Conservation (phyloP, 768 basidiomycete genomes). For the Leccinum longicurvipes region DNA sequence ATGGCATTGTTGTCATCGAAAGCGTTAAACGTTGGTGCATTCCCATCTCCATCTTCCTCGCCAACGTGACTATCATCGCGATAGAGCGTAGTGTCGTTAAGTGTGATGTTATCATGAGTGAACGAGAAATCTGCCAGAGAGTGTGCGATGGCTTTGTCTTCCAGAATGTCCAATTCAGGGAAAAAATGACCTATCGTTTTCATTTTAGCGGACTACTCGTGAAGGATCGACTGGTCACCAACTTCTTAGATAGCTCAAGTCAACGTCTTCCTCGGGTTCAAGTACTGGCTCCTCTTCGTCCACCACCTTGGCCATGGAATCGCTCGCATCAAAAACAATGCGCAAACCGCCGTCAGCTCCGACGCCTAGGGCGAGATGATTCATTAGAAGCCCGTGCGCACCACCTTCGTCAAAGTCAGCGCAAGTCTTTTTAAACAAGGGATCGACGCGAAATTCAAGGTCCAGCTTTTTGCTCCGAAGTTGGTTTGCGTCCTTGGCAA, state of each 20-base stretch:
- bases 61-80: conserved; percentile 46
- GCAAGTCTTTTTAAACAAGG: conserved; percentile 95
- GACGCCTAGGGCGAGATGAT: conserved; percentile 78
- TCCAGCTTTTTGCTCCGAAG: conserved; percentile 91
- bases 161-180: conserved; percentile 60
- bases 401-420: conserved; percentile 99
- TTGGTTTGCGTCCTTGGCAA: conserved; percentile 82
- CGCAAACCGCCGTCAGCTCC: conserved; percentile 79
- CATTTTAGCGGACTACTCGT: conserved; percentile 5
- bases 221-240: conserved; percentile 20
- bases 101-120: conserved; percentile 55
- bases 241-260: conserved; percentile 64
- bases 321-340: conserved; percentile 95
- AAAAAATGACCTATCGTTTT: conserved; percentile 59
- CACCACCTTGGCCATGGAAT: conserved; percentile 74
- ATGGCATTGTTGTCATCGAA: conserved; percentile 30
- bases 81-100: conserved; percentile 63
- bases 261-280: conserved; percentile 68
- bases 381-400: conserved; percentile 94
- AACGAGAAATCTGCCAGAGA: conserved; percentile 84
- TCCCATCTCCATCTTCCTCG: conserved; percentile 35
- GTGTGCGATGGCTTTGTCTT: conserved; percentile 73
- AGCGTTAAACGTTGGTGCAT: conserved; percentile 18
- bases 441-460: conserved; percentile 94
- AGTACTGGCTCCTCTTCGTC: conserved; percentile 65